phyloP scores from a whole-genome alignment of 768 basidiomycete genomes.

The Gymnopilus junonius region DNA sequence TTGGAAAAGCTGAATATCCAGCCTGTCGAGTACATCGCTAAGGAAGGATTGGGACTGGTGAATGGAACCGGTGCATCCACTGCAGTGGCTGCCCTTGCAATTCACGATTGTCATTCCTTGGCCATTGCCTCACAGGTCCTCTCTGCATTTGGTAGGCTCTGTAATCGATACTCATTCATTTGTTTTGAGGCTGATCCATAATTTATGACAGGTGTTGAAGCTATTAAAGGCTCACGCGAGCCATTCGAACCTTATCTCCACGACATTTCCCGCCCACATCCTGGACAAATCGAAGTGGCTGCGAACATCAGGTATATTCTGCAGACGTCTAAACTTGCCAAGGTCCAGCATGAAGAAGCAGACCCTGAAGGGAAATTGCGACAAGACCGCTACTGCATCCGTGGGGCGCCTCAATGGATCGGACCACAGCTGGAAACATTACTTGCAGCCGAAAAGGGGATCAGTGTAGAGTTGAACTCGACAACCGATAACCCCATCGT shows the following conservation, averaged over 20 bases:
- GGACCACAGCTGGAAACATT: conserved; percentile 10
- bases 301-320: conserved; percentile 6
- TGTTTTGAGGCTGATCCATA: background rate
- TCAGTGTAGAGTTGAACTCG: conserved; percentile 5
- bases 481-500: conserved; percentile 12
- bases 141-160: conserved; percentile 1
- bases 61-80: conserved; percentile 10
- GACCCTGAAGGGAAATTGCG: conserved; percentile 10
- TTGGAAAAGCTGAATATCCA: conserved; percentile 6
- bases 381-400: conserved; percentile 8
- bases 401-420: conserved; percentile 8
- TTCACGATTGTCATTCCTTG: conserved; percentile 2
- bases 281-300: conserved; percentile 10
- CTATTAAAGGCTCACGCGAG: conserved; percentile 8
- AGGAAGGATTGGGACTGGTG: conserved; percentile 7
- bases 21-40: conserved; percentile 6
- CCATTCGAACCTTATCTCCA: conserved; percentile 7
- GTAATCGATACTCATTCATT: background rate
- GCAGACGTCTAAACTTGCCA: conserved; percentile 1
- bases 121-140: conserved; percentile 7
- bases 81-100: conserved; percentile 7
- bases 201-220: background rate
- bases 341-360: conserved; percentile 7
- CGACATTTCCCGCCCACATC: conserved; percentile 8
- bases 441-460: background rate